Conservation (phyloP, 129 eudicot species). For the Lonicera japonica region DNA sequence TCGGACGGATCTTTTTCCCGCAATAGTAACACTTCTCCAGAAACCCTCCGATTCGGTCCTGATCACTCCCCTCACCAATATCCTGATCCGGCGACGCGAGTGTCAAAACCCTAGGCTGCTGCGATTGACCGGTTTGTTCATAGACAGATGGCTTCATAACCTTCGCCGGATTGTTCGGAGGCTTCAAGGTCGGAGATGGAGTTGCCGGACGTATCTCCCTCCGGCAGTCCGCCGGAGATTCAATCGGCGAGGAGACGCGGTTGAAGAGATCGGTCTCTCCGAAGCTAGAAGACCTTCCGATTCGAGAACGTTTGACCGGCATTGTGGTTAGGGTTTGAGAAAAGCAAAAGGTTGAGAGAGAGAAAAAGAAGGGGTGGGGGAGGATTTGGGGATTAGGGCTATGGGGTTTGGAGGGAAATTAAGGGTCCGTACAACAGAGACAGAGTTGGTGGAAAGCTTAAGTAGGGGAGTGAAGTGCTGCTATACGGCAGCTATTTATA, state of each 20-base stretch:
- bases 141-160: not conserved
- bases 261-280: slow-evolving; percentile 7
- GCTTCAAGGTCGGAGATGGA: not conserved
- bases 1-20: slow-evolving; percentile 19
- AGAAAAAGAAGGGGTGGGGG: no score
- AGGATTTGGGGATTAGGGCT: not conserved
- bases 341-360: no score
- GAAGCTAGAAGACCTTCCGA: slow-evolving; percentile 5
- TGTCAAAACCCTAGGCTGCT: slow-evolving; percentile 2
- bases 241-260: not conserved
- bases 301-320: slow-evolving; percentile 14
- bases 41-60: slow-evolving; percentile 4
- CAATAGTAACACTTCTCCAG: slow-evolving; percentile 23
- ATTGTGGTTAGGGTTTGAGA: slow-evolving; percentile 1
- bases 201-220: not conserved
- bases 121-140: slow-evolving; percentile 3
- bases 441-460: no score
- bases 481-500: not conserved
- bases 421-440: slow-evolving; percentile 1
- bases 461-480: no score
- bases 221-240: not conserved
- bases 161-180: not conserved
- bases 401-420: not conserved
- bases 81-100: slow-evolving; percentile 9
- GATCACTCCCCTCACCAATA: not conserved